A percentile compares a stretch with the other conserved stretches of the same genome.
Conservation (phyloP, 2,329 filamentous ascomycete species). For the Diaporthe eres region DNA sequence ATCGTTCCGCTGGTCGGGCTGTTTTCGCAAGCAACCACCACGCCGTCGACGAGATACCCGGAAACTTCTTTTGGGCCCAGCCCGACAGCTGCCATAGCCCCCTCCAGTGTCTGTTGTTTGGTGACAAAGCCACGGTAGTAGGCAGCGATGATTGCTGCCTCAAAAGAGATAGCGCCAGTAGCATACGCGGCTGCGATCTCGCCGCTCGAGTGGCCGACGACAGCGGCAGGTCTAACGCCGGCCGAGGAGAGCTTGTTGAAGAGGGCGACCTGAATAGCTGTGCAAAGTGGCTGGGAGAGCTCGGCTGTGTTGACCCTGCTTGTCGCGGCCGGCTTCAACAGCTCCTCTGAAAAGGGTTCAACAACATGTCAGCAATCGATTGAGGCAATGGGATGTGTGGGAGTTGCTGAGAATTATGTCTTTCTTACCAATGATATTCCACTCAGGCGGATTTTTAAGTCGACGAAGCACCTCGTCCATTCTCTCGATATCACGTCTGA, state of each 20-base stretch:
- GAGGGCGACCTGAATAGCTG: conserved; percentile 48
- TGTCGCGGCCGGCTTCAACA: conserved; percentile 40
- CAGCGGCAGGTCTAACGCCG: conserved; percentile 46
- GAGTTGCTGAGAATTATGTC: background rate
- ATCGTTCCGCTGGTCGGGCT: conserved; percentile 22
- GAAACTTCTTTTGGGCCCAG: conserved; percentile 2
- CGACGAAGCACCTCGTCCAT: background rate
- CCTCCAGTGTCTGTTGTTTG: background rate
- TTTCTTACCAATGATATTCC: background rate
- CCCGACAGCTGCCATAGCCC: conserved; percentile 43
- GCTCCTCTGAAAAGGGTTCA: conserved; percentile 42
- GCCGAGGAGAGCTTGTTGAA: conserved; percentile 46
- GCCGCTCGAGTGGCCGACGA: conserved; percentile 50
- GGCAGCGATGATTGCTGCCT: conserved; percentile 7
- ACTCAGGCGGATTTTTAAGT: background rate
- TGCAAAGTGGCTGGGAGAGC: conserved; percentile 37
- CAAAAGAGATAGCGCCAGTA: background rate
- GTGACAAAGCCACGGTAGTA: conserved; percentile 4
- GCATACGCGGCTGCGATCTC: conserved; percentile 39
- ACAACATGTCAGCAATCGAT: background rate
- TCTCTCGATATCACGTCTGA: background rate
- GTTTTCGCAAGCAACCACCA: conserved; percentile 39
- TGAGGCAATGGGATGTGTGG: background rate
- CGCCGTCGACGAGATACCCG: conserved; percentile 7
- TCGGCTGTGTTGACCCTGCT: conserved; percentile 45